Percentiles rank a stretch among this genome's conserved stretches.
These are phyloP conservation scores for Circinella minor DNA, from an alignment of 371 early-diverging fungal species.

Conservation along the genomic window DNA sequence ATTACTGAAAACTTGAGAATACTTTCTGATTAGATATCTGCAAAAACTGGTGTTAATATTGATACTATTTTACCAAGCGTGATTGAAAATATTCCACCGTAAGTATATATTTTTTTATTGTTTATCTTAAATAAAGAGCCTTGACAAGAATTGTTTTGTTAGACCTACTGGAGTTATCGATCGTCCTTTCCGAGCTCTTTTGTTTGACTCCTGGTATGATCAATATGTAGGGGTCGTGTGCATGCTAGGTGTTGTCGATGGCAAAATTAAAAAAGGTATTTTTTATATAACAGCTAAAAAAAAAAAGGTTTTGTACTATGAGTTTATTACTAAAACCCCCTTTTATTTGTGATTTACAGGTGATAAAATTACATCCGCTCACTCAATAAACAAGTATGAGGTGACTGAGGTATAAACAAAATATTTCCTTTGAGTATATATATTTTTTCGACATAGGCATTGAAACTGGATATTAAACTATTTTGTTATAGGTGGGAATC, in stretches of 20 bases:
- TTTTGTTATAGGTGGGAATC: constrained; percentile 72
- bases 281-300: neutral
- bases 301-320: neutral
- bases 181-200: constrained; percentile 79
- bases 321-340: neutral
- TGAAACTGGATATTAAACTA: too few species aligned
- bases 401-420: constrained; percentile 66
- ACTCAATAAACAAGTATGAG: constrained; percentile 83
- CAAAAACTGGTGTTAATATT: constrained; percentile 88
- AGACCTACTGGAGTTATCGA: constrained; percentile 64
- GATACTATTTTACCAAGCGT: constrained; percentile 76
- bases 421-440: neutral
- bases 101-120: constrained; percentile 13
- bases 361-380: constrained; percentile 80
- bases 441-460: neutral
- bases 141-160: constrained; percentile 5
- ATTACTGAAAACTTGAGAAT: too few species aligned
- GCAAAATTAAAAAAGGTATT: constrained; percentile 75
- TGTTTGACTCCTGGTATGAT: constrained; percentile 98
- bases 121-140: neutral
- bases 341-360: constrained; percentile 44
- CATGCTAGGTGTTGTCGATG: constrained; percentile 88
- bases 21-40: constrained; percentile 67
- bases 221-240: constrained; percentile 95
- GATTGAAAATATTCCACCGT: constrained; percentile 82